Conservation (phyloP, 2,329 filamentous ascomycete genomes). For the Aspergillus uvarum region DNA sequence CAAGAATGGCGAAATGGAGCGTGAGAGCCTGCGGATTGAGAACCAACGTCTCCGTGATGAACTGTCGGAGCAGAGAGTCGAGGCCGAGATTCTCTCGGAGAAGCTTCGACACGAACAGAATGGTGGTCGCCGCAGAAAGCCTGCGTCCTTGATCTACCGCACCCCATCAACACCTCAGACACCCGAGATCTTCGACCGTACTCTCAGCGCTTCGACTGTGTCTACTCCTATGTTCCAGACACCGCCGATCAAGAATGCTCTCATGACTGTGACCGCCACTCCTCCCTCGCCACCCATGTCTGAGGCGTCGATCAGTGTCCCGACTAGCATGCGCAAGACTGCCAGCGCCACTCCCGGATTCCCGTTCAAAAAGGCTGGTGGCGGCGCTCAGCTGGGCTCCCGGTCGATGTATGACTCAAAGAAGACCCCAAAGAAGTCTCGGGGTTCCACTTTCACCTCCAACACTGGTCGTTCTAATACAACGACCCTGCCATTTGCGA, state of each 20-base stretch:
- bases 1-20: constrained; percentile 84
- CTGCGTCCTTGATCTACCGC: constrained; percentile 48
- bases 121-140: constrained; percentile 52
- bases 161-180: constrained; percentile 59
- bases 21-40: constrained; percentile 85
- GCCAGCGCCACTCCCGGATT: constrained; percentile 53
- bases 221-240: constrained; percentile 90
- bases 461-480: constrained; percentile 48
- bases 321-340: constrained; percentile 58
- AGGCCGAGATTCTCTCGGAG: constrained; percentile 90
- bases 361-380: constrained; percentile 43
- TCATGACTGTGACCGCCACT: constrained; percentile 68
- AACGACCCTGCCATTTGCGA: constrained; percentile 42
- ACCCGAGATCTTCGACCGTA: constrained; percentile 68
- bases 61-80: constrained; percentile 87
- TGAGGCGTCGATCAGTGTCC: constrained; percentile 68
- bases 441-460: constrained; percentile 61
- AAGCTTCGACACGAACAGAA: constrained; percentile 74
- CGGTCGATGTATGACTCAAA: constrained; percentile 50
- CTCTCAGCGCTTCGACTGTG: constrained; percentile 75
- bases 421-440: constrained; percentile 39
- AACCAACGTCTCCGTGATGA: constrained; percentile 87
- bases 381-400: constrained; percentile 52
- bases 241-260: constrained; percentile 70
- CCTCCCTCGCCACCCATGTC: constrained; percentile 94